Base-by-base conservation (phyloP, 169 alveolate genomes). In the Cardiosporidium cionae region DNA sequence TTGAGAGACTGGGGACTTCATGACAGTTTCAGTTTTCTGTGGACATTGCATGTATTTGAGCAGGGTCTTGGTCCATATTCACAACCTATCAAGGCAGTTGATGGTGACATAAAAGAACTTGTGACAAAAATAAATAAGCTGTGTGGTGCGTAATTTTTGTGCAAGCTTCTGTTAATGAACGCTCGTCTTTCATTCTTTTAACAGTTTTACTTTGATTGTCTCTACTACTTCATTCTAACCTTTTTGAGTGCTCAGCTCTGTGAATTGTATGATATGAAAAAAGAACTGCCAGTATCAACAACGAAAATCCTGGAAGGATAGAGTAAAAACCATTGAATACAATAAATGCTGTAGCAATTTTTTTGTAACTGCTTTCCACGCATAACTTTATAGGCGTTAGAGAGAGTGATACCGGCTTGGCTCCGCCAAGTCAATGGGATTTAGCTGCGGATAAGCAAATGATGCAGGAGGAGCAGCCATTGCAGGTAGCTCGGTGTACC, bases 321-420 rank as follows among this genome's bases (percentile, higher is more conserved):
- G n/a, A n/a, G n/a, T n/a, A n/a, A 16, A 44, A 44, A 44, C 58
- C 58, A 16, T 44, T 44, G 16, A 16, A 44, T 44, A 44, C 16
- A 44, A 44, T 44, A 16, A 16, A 44, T 44, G 58, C 27, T n/a
- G 27, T 44, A n/a, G 58, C 27, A 16, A 16, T 44, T 44, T 44
- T n/a, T 44, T 44, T 44, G n/a, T 44, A 44, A 44, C 58, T 44
- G n/a, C n/a, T n/a, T 44, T 16, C 66, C 58, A 22, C 9, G n/a
- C 68, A 63, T n/a, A 22, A 9, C 68, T 9, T 9, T 52, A 16
- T 9, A 85, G 90, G 98, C 23, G 92, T 96, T n/a, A 90, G 97
- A 81, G 99, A 98, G 82, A 90, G 98, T 76, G 99, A 98, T 83
- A 98, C 99, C 29, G 99, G 99, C 0, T 88, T 97, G 27, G 92